Base-by-base conservation (phyloP, 106 monocot genomes). In the Posidonia australis region DNA sequence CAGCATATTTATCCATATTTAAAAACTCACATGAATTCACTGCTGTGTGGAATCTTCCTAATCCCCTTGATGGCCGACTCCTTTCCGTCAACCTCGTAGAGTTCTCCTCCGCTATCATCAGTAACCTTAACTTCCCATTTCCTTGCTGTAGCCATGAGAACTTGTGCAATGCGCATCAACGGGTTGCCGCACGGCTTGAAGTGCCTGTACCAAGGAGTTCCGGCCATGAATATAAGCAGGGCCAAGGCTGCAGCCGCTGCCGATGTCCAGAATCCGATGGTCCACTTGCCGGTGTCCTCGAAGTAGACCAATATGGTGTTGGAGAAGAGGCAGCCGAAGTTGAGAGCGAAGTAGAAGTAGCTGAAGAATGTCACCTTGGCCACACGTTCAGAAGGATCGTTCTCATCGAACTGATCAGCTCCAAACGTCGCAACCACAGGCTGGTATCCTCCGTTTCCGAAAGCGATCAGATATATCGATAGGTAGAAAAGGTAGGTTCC, bases 301-400 rank as follows among this genome's bases (percentile, higher is more conserved):
- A 84, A 58, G 62, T 67, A 84, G 1, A 84, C 84, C 10, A 84
- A 66, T 12, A 84, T 74, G 3, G 84, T 77, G 12, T 80, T 70
- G 31, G 84, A 80, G 16, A 84, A 20, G 23, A 84, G 75, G 10
- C 74, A 74, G 13, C 84, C 84, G 17, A 84, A 63, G 51, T 84
- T 80, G 48, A 83, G 79, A 14, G 76, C 70, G 65, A 83, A 73
- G 57, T 83, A 79, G 69, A 83, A 83, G 79, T 79, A 83, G 52
- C 79, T 83, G 76, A 83, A 83, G 76, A 79, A 83, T n/a, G n/a
- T n/a, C n/a, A n/a, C n/a, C n/a, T n/a, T n/a, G n/a, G 44, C 44
- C 5, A 45, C 12, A 12, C 44, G 5, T 45, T 45, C 12, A 45
- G 12, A 45, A 45, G 12, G 44, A 45, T 45, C n/a, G n/a, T n/a